Conservation (phyloP, 805 yeast genomes). For the Yamadazyma nakazawae region DNA sequence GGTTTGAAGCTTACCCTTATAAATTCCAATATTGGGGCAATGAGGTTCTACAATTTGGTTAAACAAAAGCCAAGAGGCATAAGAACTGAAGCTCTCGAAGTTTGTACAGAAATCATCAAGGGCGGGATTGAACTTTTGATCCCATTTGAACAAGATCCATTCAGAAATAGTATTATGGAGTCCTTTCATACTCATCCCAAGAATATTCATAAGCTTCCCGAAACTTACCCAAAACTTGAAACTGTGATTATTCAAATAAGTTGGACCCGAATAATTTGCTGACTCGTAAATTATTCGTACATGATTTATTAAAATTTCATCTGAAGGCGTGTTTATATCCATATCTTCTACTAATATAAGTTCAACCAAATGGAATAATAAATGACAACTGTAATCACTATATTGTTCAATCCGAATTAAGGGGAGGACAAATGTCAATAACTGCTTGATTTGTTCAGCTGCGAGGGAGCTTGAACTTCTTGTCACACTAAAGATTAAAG, state of each 20-base stretch:
- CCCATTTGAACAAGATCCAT: constrained; percentile 55
- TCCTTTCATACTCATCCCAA: constrained; percentile 24
- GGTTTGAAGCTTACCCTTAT: not conserved
- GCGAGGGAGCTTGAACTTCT: not conserved
- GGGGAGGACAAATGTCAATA: constrained; percentile 8
- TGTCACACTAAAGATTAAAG: constrained; percentile 2
- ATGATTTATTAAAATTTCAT: constrained; percentile 42
- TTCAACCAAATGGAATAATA: constrained; percentile 3
- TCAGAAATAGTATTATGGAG: constrained; percentile 31
- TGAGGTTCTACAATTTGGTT: not conserved
- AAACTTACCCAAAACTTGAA: constrained; percentile 48
- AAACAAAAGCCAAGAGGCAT: constrained; percentile 39
- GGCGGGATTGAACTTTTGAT: constrained; percentile 10
- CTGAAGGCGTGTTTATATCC: constrained; percentile 18
- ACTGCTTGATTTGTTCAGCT: not conserved
- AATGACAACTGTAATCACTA: constrained; percentile 3
- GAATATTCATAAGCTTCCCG: constrained; percentile 10
- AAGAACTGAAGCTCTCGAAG: constrained; percentile 21
- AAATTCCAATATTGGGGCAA: not conserved
- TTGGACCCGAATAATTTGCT: constrained; percentile 63
- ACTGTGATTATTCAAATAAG: constrained; percentile 42
- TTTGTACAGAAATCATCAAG: constrained; percentile 8
- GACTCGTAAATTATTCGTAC: constrained; percentile 50
- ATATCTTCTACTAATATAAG: not conserved
- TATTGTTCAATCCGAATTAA: constrained; percentile 5